Conservation (phyloP, 164 flowering plant genomes). For the Nymphaea colorata region DNA sequence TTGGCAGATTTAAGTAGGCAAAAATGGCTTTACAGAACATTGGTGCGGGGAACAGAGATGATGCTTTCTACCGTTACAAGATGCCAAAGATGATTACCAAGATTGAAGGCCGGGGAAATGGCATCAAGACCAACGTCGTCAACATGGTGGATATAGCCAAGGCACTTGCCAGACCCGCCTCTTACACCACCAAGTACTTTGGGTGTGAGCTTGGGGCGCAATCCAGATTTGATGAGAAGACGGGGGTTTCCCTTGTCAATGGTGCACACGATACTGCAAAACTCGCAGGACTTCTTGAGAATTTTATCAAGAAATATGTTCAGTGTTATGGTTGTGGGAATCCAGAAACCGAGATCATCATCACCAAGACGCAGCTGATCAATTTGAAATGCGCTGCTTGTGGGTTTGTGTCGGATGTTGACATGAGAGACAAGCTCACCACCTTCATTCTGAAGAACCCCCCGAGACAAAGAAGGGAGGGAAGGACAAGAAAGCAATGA, state of each 20-base stretch:
- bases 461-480: constrained; percentile 74
- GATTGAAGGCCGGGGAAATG: constrained; percentile 92
- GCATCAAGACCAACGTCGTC: constrained; percentile 86
- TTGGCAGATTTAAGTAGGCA: neutral
- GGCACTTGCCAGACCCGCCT: constrained; percentile 79
- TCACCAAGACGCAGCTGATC: constrained; percentile 77
- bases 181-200: constrained; percentile 85
- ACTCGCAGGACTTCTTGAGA: constrained; percentile 81
- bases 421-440: constrained; percentile 87
- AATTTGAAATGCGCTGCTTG: constrained; percentile 87
- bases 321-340: constrained; percentile 95
- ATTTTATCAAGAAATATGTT: constrained; percentile 83
- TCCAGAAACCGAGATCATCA: constrained; percentile 77
- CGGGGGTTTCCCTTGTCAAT: constrained; percentile 74
- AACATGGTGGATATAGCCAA: constrained; percentile 93
- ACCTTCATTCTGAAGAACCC: constrained; percentile 84
- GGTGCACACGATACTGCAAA: constrained; percentile 81
- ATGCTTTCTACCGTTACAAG: constrained; percentile 96
- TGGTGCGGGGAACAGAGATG: constrained; percentile 86
- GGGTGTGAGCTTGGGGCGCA: constrained; percentile 94
- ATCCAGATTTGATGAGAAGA: constrained; percentile 86
- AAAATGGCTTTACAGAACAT: constrained; percentile 88
- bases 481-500: constrained; percentile 84
- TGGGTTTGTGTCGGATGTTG: constrained; percentile 86
- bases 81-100: constrained; percentile 93